Base-by-base conservation (phyloP, 1,284 basidiomycete genomes). In the Ganoderma resinaceum region DNA sequence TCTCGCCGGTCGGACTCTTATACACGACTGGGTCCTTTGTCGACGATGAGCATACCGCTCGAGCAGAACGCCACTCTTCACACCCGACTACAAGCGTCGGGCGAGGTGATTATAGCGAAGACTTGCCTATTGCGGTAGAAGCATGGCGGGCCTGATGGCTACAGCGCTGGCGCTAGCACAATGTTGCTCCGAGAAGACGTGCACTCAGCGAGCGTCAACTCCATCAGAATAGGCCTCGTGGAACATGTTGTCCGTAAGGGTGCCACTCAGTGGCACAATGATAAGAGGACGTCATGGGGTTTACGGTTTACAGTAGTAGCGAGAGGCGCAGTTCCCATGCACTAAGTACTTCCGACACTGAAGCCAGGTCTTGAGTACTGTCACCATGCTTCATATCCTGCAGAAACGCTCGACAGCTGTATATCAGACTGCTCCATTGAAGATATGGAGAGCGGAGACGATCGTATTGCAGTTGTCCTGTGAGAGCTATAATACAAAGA, bases 181-280 rank as follows among this genome's bases (percentile, higher is more conserved):
- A 55, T 55, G 29, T 29, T 55, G 52, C 6, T 12, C 46, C 20
- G 46, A n/a, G 20, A n/a, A n/a, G 37, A 12, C 18, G 46, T 8
- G 26, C 46, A 9, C 18, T 49, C 6, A 6, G 46, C 23, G n/a
- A 23, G 43, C 43, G 43, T 11, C 43, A 46, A 46, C 43, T 6
- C 1, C n/a, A 16, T 42, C 7, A 46, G 2, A 11, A 14, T 18
- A 6, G n/a, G 16, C 52, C 52, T 31, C 52, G 29, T 31, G 18
- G 29, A 29, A 55, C 14, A 8, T 20, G 16, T 18, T 33, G 9
- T 20, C 52, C 33, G 52, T 33, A 20, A 29, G 11, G 6, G 14
- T 55, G 29, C 26, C 29, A 55, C 52, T 55, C 52, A 55, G 52
- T 55, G 52, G 52, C 52, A 55, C 52, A 31, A 33, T 11, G 31